phyloP scores from a whole-genome alignment of 176 grass and related monocot genomes.

The Eragrostis curvula region DNA sequence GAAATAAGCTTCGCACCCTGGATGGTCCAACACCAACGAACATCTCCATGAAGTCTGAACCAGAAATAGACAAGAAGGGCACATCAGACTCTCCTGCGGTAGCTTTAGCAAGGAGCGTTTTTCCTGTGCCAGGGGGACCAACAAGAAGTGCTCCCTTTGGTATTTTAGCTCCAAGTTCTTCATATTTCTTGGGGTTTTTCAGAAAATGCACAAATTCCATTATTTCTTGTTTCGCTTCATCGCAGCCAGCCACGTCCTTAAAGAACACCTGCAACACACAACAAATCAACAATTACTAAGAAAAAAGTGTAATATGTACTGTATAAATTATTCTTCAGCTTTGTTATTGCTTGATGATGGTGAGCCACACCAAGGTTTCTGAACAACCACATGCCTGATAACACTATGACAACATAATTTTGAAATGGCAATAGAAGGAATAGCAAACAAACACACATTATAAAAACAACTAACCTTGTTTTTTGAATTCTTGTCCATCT shows the following conservation, averaged over 20 bases:
- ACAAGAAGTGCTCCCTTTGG: constrained; percentile 97
- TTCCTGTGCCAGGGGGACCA: constrained; percentile 84
- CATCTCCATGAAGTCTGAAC: constrained; percentile 97
- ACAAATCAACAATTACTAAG: constrained; percentile 25
- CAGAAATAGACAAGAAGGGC: constrained; percentile 90
- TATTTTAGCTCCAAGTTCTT: constrained; percentile 94
- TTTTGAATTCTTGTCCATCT: constrained; percentile 95
- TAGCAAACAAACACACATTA: constrained; percentile 1
- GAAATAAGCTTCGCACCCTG: constrained; percentile 84
- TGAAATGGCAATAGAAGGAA: constrained; percentile 16
- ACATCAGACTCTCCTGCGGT: constrained; percentile 88
- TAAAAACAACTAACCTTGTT: constrained; percentile 68
- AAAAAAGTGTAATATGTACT: constrained; percentile 16
- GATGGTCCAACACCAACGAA: constrained; percentile 98
- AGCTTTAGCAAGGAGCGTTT: constrained; percentile 97
- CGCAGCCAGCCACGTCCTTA: constrained; percentile 97
- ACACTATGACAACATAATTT: background rate
- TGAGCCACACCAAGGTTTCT: constrained; percentile 23
- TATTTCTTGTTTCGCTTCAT: constrained; percentile 98
- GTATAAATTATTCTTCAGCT: background rate
- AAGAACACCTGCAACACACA: constrained; percentile 73
- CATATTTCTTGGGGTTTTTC: constrained; percentile 96
- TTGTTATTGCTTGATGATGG: constrained; percentile 24
- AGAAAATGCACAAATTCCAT: constrained; percentile 99
- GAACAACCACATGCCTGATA: background rate